Evolutionary conservation across 2,329 filamentous ascomycete genomes (phyloP).

Genomic region (Penicillium rolfsii): DNA sequence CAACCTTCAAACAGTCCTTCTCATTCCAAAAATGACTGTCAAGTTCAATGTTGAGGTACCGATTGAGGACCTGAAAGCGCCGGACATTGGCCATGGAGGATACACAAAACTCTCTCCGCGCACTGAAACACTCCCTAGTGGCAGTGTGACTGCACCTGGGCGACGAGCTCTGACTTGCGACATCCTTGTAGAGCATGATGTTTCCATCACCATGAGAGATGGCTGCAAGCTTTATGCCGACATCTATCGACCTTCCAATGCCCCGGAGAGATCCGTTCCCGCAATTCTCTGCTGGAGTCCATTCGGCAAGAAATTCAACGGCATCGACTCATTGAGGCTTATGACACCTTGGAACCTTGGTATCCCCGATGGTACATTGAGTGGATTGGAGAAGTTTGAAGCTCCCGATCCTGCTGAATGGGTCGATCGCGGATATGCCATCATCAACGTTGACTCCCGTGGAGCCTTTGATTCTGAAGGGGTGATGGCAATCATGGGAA

Average conservation of each 20-base stretch:
- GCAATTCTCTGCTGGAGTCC: conserved; percentile 51
- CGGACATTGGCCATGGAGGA: conserved; percentile 4
- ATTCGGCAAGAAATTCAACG: conserved; percentile 52
- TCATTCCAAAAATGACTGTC: not conserved
- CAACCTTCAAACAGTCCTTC: not conserved
- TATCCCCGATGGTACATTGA: conserved; percentile 33
- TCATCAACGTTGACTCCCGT: conserved; percentile 41
- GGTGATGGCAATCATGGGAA: conserved; percentile 44
- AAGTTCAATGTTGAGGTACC: conserved; percentile 18
- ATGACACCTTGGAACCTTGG: conserved; percentile 47
- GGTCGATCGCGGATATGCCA: conserved; percentile 39
- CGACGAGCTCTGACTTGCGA: conserved; percentile 36
- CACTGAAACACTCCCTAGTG: conserved; percentile 42
- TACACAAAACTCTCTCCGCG: conserved; percentile 2
- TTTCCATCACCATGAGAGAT: conserved; percentile 50
- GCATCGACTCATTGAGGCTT: conserved; percentile 41
- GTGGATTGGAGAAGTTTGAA: conserved; percentile 49
- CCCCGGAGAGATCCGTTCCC: conserved; percentile 40
- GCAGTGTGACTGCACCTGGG: conserved; percentile 41
- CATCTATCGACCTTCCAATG: conserved; percentile 48
- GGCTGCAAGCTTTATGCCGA: conserved; percentile 50
- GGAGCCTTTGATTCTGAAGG: conserved; percentile 43
- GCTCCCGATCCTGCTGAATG: conserved; percentile 46
- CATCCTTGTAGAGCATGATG: conserved; percentile 52
- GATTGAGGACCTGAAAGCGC: conserved; percentile 10